Evolutionary conservation across 202 grass and related monocot species (phyloP).

Genomic region (Panicum hallii): DNA sequence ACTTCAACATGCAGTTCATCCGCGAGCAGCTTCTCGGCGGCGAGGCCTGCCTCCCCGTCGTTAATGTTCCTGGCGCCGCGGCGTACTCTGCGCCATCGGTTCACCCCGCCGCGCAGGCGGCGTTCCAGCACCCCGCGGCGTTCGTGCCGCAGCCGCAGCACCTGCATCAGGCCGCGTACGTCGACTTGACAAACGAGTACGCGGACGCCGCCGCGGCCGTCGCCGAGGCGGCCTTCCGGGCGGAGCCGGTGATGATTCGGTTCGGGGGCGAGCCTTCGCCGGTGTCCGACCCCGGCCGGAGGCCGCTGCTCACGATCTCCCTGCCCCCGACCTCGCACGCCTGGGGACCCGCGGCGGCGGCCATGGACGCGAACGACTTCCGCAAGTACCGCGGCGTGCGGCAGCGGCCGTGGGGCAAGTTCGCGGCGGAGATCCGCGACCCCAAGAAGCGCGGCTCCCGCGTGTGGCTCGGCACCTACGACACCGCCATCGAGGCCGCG

Average conservation of each 20-base stretch:
- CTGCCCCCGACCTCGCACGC: slow-evolving; percentile 48
- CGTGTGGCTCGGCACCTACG: slow-evolving; percentile 97
- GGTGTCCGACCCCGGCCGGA: slow-evolving; percentile 37
- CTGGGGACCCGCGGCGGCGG: slow-evolving; percentile 19
- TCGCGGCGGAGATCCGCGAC: slow-evolving; percentile 98
- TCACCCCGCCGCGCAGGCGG: background rate
- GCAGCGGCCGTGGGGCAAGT: slow-evolving; percentile 99
- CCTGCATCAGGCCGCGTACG: slow-evolving; percentile 25
- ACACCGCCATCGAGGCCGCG: slow-evolving; percentile 91
- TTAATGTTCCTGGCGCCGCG: background rate
- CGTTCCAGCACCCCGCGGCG: slow-evolving; percentile 26
- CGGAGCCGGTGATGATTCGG: slow-evolving; percentile 61
- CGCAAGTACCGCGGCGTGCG: slow-evolving; percentile 92
- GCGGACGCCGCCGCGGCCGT: background rate
- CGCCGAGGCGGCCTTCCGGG: background rate
- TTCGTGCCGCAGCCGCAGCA: slow-evolving; percentile 14
- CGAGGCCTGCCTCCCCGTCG: slow-evolving; percentile 8
- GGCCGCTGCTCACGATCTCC: slow-evolving; percentile 42
- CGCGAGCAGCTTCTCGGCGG: slow-evolving; percentile 55
- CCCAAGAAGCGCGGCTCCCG: slow-evolving; percentile 83
- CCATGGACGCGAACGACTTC: slow-evolving; percentile 49
- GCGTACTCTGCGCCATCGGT: background rate
- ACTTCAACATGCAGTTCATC: slow-evolving; percentile 61
- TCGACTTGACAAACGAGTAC: slow-evolving; percentile 47
- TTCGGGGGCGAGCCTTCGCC: slow-evolving; percentile 56